A percentile compares a stretch with the other conserved stretches of the same genome.
Evolutionary conservation across 1,284 basidiomycete species (phyloP).

Genomic region (Puccinia horiana): DNA sequence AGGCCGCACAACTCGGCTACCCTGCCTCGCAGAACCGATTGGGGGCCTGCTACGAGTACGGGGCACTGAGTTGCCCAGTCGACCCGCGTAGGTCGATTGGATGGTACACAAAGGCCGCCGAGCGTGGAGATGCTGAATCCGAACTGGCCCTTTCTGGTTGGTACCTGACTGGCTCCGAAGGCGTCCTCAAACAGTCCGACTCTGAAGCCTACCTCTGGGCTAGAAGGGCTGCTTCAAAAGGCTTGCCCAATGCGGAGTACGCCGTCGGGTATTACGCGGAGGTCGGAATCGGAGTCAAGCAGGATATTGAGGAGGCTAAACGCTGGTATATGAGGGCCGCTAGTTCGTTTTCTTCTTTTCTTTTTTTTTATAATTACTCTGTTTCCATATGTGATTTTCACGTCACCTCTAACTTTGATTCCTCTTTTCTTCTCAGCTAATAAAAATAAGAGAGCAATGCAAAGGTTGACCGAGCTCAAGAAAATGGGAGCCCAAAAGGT

Average conservation of each 20-base stretch:
- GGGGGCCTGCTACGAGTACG: conserved; percentile 93
- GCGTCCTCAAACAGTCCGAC: conserved; percentile 94
- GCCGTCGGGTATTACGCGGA: conserved; percentile 92
- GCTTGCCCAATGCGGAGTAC: conserved; percentile 65
- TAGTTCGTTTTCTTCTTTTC: conserved; percentile 70
- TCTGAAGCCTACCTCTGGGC: conserved; percentile 81
- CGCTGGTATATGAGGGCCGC: conserved; percentile 89
- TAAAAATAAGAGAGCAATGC: conserved; percentile 93
- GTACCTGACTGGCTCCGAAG: conserved; percentile 75
- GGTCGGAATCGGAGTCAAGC: conserved; percentile 94
- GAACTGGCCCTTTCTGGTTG: conserved; percentile 95
- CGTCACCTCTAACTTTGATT: not conserved
- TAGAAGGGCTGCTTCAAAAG: conserved; percentile 60
- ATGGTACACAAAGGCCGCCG: conserved; percentile 97
- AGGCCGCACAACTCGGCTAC: conserved; percentile 90
- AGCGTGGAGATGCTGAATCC: conserved; percentile 89
- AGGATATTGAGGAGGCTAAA: conserved; percentile 92
- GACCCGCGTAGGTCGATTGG: conserved; percentile 91
- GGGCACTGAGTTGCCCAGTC: conserved; percentile 80
- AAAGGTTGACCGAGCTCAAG: conserved; percentile 76
- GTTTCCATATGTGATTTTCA: not conserved
- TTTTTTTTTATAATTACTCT: conserved; percentile 14
- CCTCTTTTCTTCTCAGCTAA: conserved; percentile 67
- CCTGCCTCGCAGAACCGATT: conserved; percentile 92
- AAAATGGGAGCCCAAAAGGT: conserved; percentile 55